Base-by-base conservation (phyloP, 805 yeast genomes). In the Ogataea ramenticola region DNA sequence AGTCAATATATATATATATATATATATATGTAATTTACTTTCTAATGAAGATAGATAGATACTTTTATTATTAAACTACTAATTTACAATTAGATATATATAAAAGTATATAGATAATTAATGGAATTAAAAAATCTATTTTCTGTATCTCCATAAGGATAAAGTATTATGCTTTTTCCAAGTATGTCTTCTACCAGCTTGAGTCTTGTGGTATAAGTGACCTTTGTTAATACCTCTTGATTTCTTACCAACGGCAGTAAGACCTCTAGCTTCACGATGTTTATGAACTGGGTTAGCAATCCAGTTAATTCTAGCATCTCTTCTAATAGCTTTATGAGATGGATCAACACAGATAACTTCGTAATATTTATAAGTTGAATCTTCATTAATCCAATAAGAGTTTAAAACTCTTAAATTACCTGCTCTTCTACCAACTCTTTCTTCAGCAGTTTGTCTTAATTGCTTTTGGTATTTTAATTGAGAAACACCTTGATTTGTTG, bases 151-250 rank as follows among this genome's bases (percentile, higher is more conserved):
- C 99, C 99, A 91, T 77, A 91, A 77, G 62, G 95, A 85, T 70
- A 91, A 81, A 65, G 99, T 93, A 93, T 91, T 93, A 80, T 91
- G 89, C 74, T 80, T 86, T 88, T 91, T 93, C 99, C 99, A 91
- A 79, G 91, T 93, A 88, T 91, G 95, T 75, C 96, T 86, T 79
- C 97, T 89, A 72, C 99, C 99, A 66, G 96, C 89, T 66, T 75
- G 73, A 81, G 98, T 91, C 84, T 91, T 89, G 96, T 84, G 80
- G 96, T 67, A 93, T 74, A 79, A 78, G 91, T 93, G 99, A 74
- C 99, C 99, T 87, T 91, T 93, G 95, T 90, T 89, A 83, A 93
- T 88, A 87, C 99, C 99, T 83, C 99, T 86, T 76, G 96, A 88
- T 76, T 89, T 85, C 95, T 90, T 93, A 72, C 99, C 99, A 63